Evolutionary conservation across 1,139 yeast genomes (phyloP), one percentile per base, ranked within the genome.

Genomic region (Taphrina sp.): DNA sequence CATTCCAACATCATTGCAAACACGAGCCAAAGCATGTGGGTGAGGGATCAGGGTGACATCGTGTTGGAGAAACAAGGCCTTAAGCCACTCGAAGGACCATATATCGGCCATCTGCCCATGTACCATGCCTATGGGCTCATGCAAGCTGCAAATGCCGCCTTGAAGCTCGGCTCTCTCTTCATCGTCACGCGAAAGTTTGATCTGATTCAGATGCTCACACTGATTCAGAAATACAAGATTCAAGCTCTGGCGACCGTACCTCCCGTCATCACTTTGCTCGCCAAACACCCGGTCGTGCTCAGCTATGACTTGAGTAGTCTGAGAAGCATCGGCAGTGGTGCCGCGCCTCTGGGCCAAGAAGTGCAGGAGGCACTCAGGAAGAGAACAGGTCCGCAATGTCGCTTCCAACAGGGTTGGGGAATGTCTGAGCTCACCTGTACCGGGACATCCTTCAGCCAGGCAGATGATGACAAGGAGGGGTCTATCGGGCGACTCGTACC

Each of bases 401-500:
- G 49, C 17, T 43, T 52, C 33, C 51, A 52, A 20, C 59, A 57
- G 20, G 57, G 46, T 2, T 56, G 52, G 46, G 58, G 58, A n/a
- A 49, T 56, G 56, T 46, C 58, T 1, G 58, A 56, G 42, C 29
- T 38, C n/a, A 35, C 52, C 19, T 39, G 46, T 28, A 45, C 46
- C n/a, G 52, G 52, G 16, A 44, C 45, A 60, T 70, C 19, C 66
- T 67, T 65, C 57, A 41, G 56, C 7, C 52, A 56, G 58, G 65
- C 58, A 35, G 57, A 16, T 46, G 58, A 59, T 10, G 59, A 61
- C 10, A 54, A 46, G 8, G 64, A 65, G 44, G 65, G 65, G 12
- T 70, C 79, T 45, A 77, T 82, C 65, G 87, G 87, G 22, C 63
- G 68, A 62, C 62, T 69, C 14, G 58, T 66, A 17, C 65, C 75